Base-by-base conservation (phyloP, 129 eudicot species). In the Flaveria sonorensis region DNA sequence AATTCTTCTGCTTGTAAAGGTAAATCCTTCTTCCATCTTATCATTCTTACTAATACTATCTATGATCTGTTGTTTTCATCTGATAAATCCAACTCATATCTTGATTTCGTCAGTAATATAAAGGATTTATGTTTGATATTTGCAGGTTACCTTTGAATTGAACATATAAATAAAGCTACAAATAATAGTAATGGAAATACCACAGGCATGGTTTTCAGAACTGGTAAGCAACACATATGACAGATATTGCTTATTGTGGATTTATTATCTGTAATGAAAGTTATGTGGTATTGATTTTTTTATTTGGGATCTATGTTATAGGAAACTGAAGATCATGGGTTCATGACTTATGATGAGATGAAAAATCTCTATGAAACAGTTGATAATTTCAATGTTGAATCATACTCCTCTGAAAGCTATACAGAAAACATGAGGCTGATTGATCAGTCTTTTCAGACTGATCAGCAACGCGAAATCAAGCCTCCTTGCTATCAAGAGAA, bases 131-230 rank as follows among this genome's bases (percentile, higher is more conserved):
- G 28, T 53, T 64, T 21, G 52, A 13, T 76, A 46, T 9, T 30
- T 61, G 57, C 57, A 79, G 82, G 77, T 71, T 61, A 13, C 14
- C 40, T 52, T 63, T 68, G 62, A 62, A 39, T 30, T 47, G 21
- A 75, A 28, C 63, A 28, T 24, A 30, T 30, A 30, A 30, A 9
- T 39, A 24, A 50, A 52, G 13, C 62, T 23, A 15, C 51, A 73
- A 52, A 14, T 28, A 52, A 14, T 28, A 52, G 32, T 30, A 18
- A 73, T 67, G 84, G 75, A 74, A 66, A 28, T 67, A 59, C 47
- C 84, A 12, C 36, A 56, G 2, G 63, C 70, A 55, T 80, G 84
- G 84, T 67, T 73, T 42, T 43, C 79, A 51, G 70, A 73, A 66
- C 50, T 67, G 15, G 84, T 80, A 65, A 80, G 79, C 43, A 79